A percentile compares a stretch with the other conserved stretches of the same genome.
These are phyloP conservation scores for Nadsonia fulvescens DNA, from an alignment of 805 yeast genomes.

Conservation along the genomic window DNA sequence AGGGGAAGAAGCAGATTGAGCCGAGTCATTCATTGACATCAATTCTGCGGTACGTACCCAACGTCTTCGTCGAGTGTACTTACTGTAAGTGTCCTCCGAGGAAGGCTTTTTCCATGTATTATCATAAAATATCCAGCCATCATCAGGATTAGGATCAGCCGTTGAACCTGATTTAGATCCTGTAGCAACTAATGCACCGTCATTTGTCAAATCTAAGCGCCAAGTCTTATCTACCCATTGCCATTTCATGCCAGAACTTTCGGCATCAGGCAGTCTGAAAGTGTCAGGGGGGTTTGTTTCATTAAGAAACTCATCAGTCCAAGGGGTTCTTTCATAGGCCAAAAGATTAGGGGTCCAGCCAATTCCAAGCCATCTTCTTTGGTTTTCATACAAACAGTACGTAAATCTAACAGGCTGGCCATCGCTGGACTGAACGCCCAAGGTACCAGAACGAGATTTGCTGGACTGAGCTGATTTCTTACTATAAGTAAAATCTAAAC, in stretches of 20 bases:
- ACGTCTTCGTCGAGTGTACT: conserved; percentile 84
- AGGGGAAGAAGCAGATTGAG: too few species aligned
- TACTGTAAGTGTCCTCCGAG: conserved; percentile 72
- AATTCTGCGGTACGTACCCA: conserved; percentile 78
- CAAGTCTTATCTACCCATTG: conserved; percentile 89
- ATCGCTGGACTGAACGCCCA: conserved; percentile 15
- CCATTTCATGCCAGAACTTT: conserved; percentile 62
- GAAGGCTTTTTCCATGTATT: conserved; percentile 89
- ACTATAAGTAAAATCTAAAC: conserved; percentile 48
- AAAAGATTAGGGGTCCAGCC: conserved; percentile 93
- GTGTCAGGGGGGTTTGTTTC: conserved; percentile 62
- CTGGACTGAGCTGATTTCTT: conserved; percentile 20
- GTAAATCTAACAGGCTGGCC: conserved; percentile 60
- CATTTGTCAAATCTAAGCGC: conserved; percentile 78
- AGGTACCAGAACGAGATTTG: conserved; percentile 6
- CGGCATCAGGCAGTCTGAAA: conserved; percentile 65
- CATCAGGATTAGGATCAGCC: conserved; percentile 48
- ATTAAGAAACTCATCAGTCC: conserved; percentile 93
- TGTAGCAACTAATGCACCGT: conserved; percentile 62
- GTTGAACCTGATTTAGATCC: conserved; percentile 27
- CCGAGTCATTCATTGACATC: too few species aligned
- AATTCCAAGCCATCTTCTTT: conserved; percentile 91
- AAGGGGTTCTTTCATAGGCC: conserved; percentile 84
- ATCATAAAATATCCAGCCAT: conserved; percentile 77
- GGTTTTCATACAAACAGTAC: conserved; percentile 84